Base-by-base conservation (phyloP, 495 filamentous ascomycete species). In the Parachaetomium inaequale region DNA sequence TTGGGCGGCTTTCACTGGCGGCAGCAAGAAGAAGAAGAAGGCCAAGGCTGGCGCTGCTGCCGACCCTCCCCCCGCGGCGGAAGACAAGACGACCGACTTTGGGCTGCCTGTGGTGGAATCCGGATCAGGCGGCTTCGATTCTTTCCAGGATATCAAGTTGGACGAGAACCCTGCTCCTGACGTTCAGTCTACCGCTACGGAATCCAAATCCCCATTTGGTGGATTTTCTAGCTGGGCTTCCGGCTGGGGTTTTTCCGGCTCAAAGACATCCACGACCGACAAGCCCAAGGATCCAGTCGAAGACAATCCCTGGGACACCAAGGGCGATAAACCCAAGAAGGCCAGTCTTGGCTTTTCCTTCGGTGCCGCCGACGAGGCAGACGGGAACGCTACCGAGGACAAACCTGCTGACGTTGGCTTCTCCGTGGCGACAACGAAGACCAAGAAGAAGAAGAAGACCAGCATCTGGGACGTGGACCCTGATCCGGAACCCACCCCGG, bases 71-170 rank as follows among this genome's bases (percentile, higher is more conserved):
- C 36, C 64, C 25, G 45, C 61, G 11, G 34, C 58, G 19, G 61
- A 66, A 12, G 69, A 73, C 25, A 67, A 68, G 19, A 0, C 54
- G 21, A 56, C 59, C 15, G 65, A 68, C 40, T 60, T 62, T 32
- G 65, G 46, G 21, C 61, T 66, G 7, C 70, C 69, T 21, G 63
- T 42, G 12, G 50, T 67, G 8, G 52, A 66, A 42, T 54, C 63
- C 4, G 54, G 36, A 46, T 26, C 45, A 47, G 31, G 64, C 55
- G 49, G 53, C 40, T 40, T 75, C 47, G 74, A 78, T 32, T 53
- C 70, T 21, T 79, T 83, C 53, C 66, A 82, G 38, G 79, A 83
- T 6, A 79, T 82, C 66, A 81, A 82, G 54, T 63, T 83, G 36
- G 74, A 80, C 60, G 76, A 77, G 4, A 73, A 64, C n/a, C 36